A percentile compares a stretch with the other conserved stretches of the same genome.
phyloP scores from a whole-genome alignment of 768 basidiomycete genomes.

The Cantharellus anzutake region DNA sequence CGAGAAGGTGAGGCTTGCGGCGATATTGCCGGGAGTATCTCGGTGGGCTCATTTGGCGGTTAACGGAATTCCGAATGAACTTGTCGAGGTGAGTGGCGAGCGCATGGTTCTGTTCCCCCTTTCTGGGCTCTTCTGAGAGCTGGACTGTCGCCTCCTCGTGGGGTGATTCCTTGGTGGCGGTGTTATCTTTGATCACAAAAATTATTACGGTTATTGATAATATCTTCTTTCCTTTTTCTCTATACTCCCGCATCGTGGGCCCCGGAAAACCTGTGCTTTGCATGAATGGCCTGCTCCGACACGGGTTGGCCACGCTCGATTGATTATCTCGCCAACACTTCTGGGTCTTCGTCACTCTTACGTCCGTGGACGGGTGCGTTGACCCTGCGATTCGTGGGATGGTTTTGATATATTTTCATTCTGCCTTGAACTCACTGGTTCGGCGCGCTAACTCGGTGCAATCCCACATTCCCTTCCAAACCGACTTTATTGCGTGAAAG shows the following conservation, averaged over 20 bases:
- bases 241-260: too few relatives aligned
- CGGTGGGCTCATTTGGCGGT: slow-evolving; percentile 57
- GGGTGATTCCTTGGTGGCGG: not conserved
- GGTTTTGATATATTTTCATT: too few relatives aligned
- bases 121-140: not conserved
- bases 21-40: slow-evolving; percentile 60
- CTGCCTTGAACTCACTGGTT: too few relatives aligned
- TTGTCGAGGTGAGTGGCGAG: slow-evolving; percentile 50
- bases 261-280: too few relatives aligned
- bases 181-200: not conserved
- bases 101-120: not conserved
- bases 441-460: too few relatives aligned
- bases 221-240: too few relatives aligned
- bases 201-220: not conserved
- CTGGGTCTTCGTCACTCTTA: too few relatives aligned
- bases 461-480: not conserved
- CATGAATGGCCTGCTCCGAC: too few relatives aligned
- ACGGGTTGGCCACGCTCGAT: too few relatives aligned
- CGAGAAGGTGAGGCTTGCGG: slow-evolving; percentile 46
- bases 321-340: too few relatives aligned
- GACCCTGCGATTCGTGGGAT: too few relatives aligned
- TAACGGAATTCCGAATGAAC: slow-evolving; percentile 52
- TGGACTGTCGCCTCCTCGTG: not conserved
- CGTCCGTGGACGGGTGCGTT: too few relatives aligned
- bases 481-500: not conserved